Evolutionary conservation across 805 yeast species (phyloP).

Genomic region (Blastobotrys terrestris): DNA sequence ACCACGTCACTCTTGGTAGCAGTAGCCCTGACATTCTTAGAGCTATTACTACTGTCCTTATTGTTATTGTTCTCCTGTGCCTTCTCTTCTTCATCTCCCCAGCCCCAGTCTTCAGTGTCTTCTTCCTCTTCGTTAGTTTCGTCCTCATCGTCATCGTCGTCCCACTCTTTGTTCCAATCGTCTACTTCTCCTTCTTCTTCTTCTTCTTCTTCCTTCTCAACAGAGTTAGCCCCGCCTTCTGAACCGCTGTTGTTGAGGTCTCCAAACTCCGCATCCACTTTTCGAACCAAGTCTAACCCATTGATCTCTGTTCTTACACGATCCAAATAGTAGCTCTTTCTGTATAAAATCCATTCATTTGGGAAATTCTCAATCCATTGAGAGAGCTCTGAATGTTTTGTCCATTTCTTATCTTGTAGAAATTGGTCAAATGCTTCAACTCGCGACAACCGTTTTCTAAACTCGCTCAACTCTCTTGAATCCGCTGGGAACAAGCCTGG

Average conservation of each 20-base stretch:
- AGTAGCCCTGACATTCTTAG: too few relatives aligned
- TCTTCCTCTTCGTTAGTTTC: constrained; percentile 6
- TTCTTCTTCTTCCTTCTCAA: too few relatives aligned
- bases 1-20: neutral
- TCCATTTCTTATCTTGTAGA: constrained; percentile 14
- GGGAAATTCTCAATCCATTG: constrained; percentile 18
- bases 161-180: constrained; percentile 18
- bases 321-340: constrained; percentile 15
- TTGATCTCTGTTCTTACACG: constrained; percentile 9
- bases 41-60: neutral
- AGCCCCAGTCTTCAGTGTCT: constrained; percentile 20
- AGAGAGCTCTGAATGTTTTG: constrained; percentile 13
- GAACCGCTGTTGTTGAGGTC: too few relatives aligned
- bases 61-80: neutral
- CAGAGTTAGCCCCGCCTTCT: too few relatives aligned
- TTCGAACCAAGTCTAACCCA: neutral
- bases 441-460: constrained; percentile 11
- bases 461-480: constrained; percentile 11
- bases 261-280: neutral
- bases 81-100: constrained; percentile 20
- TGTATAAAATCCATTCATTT: constrained; percentile 18
- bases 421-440: constrained; percentile 15
- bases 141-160: constrained; percentile 15
- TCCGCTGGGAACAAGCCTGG: constrained; percentile 18
- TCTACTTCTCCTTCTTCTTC: neutral